These are phyloP conservation scores for Ustilago curta DNA, from an alignment of 1,284 basidiomycete genomes.

Conservation along the genomic window DNA sequence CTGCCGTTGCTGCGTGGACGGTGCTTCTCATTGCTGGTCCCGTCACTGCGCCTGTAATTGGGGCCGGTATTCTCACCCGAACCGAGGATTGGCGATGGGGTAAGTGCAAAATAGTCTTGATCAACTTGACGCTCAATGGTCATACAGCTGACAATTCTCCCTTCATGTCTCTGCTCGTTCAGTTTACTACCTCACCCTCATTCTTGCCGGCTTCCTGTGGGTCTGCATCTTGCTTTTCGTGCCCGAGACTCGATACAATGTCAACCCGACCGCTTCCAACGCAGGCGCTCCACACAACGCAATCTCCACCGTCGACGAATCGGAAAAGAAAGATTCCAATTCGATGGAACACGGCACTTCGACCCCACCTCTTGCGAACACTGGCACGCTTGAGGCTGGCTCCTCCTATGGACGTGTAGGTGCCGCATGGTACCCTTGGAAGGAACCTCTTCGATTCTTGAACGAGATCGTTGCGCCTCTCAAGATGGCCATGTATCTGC, in stretches of 20 bases:
- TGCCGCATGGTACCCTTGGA: conserved; percentile 67
- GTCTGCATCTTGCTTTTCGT: conserved; percentile 64
- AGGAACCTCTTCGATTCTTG: conserved; percentile 62
- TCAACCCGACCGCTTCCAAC: conserved; percentile 9
- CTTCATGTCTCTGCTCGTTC: too few relatives aligned
- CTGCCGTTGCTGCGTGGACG: conserved; percentile 67
- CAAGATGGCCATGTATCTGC: conserved; percentile 45
- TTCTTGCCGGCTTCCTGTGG: conserved; percentile 61
- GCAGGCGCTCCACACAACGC: not conserved
- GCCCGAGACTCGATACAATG: conserved; percentile 69
- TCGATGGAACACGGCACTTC: conserved; percentile 31
- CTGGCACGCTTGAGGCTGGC: conserved; percentile 21
- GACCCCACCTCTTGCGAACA: conserved; percentile 23
- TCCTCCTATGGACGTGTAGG: conserved; percentile 54
- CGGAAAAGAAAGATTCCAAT: conserved; percentile 33
- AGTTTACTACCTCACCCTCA: conserved; percentile 68
- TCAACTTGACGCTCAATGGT: too few relatives aligned
- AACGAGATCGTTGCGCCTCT: conserved; percentile 60
- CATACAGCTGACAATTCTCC: too few relatives aligned
- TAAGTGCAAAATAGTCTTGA: too few relatives aligned
- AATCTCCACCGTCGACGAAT: conserved; percentile 9
- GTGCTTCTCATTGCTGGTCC: conserved; percentile 61
- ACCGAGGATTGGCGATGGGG: conserved; percentile 54
- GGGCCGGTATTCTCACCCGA: conserved; percentile 60
- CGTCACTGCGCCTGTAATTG: conserved; percentile 67